phyloP scores from a whole-genome alignment of 2,329 filamentous ascomycete genomes.

The Colletotrichum musae region DNA sequence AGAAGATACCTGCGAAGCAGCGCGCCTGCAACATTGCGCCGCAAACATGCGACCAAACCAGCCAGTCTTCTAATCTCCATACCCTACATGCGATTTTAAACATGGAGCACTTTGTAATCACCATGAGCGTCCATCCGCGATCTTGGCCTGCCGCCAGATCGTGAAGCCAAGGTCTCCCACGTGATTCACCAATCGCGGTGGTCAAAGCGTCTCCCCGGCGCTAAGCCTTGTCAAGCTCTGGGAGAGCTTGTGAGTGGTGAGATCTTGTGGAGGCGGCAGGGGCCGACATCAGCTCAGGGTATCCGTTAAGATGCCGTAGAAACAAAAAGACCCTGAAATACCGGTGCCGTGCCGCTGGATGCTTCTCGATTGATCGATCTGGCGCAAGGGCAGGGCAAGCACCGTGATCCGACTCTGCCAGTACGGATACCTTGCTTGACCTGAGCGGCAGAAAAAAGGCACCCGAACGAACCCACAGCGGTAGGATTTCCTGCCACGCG shows the following conservation, averaged over 20 bases:
- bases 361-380: slow-evolving; percentile 7
- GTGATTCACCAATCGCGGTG: slow-evolving; percentile 45
- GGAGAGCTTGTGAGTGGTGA: slow-evolving; percentile 24
- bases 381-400: slow-evolving; percentile 23
- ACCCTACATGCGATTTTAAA: too few relatives aligned
- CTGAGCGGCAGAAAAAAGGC: neutral
- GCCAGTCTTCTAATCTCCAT: too few relatives aligned
- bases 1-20: neutral
- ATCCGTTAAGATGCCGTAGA: neutral
- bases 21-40: neutral
- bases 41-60: too few relatives aligned
- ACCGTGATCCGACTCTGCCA: slow-evolving; percentile 14
- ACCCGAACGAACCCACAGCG: neutral
- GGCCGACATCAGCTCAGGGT: slow-evolving; percentile 20
- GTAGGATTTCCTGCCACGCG: slow-evolving; percentile 1
- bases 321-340: slow-evolving; percentile 28
- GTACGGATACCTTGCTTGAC: neutral
- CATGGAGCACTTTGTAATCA: too few relatives aligned
- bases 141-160: slow-evolving; percentile 7
- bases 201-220: slow-evolving; percentile 47
- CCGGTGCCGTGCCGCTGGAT: slow-evolving; percentile 22
- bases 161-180: slow-evolving; percentile 31
- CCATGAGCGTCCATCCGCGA: neutral
- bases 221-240: slow-evolving; percentile 46
- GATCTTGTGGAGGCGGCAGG: slow-evolving; percentile 37